phyloP scores from a whole-genome alignment of 1,284 basidiomycete genomes.

The Phellopilus nigrolimitatus region DNA sequence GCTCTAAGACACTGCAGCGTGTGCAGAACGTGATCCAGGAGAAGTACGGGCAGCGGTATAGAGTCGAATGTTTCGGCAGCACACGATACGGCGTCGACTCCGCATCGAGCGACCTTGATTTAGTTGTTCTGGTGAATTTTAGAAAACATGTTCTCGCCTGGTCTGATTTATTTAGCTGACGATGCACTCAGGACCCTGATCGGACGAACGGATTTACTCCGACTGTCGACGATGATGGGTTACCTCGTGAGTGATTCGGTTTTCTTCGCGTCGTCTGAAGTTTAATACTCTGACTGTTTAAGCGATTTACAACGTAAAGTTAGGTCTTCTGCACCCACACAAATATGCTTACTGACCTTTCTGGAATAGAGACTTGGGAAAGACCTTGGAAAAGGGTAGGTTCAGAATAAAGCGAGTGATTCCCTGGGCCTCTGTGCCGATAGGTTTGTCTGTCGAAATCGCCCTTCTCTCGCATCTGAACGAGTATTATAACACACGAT shows the following conservation, averaged over 20 bases:
- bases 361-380: conserved; percentile 25
- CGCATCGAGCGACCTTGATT: conserved; percentile 41
- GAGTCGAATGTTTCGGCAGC: conserved; percentile 43
- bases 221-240: conserved; percentile 19
- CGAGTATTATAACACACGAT: conserved; percentile 5
- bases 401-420: conserved; percentile 35
- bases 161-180: conserved; percentile 4
- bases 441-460: conserved; percentile 36
- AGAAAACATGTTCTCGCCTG: neutral
- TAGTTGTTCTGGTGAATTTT: conserved; percentile 43
- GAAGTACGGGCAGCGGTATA: conserved; percentile 34
- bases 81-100: conserved; percentile 41
- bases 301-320: conserved; percentile 35
- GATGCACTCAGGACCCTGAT: conserved; percentile 38
- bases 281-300: conserved; percentile 2
- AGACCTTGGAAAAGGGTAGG: conserved; percentile 29
- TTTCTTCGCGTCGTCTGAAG: neutral
- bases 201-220: conserved; percentile 34
- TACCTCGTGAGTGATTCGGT: conserved; percentile 29
- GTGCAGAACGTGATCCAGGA: conserved; percentile 27
- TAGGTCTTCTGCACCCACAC: conserved; percentile 24
- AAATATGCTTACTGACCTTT: neutral
- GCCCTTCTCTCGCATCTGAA: neutral
- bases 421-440: conserved; percentile 43
- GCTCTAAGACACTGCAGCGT: conserved; percentile 20